These are phyloP conservation scores for Diplocarpon mali DNA, from an alignment of 2,329 filamentous ascomycete genomes.

Conservation along the genomic window DNA sequence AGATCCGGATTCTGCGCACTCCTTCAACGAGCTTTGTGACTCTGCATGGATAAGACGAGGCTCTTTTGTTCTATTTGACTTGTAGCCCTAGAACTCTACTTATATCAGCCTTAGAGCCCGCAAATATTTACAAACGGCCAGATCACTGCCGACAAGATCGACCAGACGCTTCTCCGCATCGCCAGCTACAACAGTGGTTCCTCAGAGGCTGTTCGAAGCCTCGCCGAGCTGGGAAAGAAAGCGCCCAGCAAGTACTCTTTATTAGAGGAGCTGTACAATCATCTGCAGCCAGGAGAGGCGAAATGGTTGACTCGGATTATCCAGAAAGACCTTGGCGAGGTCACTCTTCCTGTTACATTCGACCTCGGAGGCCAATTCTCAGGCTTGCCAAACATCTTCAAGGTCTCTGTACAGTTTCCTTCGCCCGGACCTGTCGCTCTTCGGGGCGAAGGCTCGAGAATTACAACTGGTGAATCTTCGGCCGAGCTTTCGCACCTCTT, in stretches of 20 bases:
- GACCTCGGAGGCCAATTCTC: slow-evolving; percentile 45
- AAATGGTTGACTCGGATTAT: slow-evolving; percentile 83
- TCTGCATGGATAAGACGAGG: too few species aligned
- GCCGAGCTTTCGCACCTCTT: background rate
- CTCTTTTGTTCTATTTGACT: too few species aligned
- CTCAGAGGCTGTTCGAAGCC: slow-evolving; percentile 44
- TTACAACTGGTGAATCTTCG: slow-evolving; percentile 5
- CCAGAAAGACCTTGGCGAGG: slow-evolving; percentile 62
- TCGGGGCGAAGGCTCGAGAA: slow-evolving; percentile 10
- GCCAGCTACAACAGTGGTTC: slow-evolving; percentile 64
- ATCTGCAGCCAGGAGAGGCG: slow-evolving; percentile 54
- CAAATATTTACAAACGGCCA: slow-evolving; percentile 15
- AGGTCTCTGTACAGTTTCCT: slow-evolving; percentile 57
- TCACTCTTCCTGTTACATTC: slow-evolving; percentile 43
- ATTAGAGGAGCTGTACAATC: slow-evolving; percentile 46
- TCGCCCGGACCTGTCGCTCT: slow-evolving; percentile 36
- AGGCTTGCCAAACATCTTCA: slow-evolving; percentile 56
- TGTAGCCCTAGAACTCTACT: too few species aligned
- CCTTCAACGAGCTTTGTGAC: too few species aligned
- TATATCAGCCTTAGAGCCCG: background rate
- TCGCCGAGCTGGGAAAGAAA: slow-evolving; percentile 6
- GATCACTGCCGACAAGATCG: slow-evolving; percentile 63
- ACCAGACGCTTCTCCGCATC: slow-evolving; percentile 50
- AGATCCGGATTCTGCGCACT: too few species aligned
- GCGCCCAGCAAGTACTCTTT: slow-evolving; percentile 16